Evolutionary conservation across 208 protist species (phyloP).

Genomic region (Acanthamoeba sp.): DNA sequence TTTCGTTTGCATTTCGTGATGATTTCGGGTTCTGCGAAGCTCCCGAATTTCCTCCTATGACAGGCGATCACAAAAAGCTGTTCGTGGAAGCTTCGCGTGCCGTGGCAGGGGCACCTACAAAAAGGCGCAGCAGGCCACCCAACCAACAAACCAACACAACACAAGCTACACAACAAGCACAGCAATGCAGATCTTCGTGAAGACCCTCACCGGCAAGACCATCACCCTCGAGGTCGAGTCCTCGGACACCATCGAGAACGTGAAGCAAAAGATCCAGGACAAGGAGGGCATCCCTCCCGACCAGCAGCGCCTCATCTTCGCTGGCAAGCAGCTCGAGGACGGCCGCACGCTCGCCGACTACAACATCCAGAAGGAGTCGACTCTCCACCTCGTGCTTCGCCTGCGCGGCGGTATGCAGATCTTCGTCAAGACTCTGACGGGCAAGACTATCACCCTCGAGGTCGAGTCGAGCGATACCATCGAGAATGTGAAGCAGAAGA

Average conservation of each 20-base stretch:
- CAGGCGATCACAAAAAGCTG: too few relatives aligned
- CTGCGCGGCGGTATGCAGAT: slow-evolving; percentile 93
- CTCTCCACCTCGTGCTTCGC: slow-evolving; percentile 93
- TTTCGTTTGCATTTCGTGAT: too few relatives aligned
- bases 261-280: slow-evolving; percentile 93
- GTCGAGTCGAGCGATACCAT: slow-evolving; percentile 97
- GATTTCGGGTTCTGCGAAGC: too few relatives aligned
- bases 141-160: too few relatives aligned
- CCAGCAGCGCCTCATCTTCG: slow-evolving; percentile 90
- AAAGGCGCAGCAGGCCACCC: too few relatives aligned
- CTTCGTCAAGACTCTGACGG: too few relatives aligned
- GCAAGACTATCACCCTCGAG: too few relatives aligned
- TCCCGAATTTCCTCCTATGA: too few relatives aligned
- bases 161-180: too few relatives aligned
- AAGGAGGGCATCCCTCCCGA: slow-evolving; percentile 92
- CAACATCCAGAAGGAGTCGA: slow-evolving; percentile 95
- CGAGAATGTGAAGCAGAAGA: slow-evolving; percentile 98
- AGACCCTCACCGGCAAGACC: slow-evolving; percentile 96
- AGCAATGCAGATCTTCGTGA: slow-evolving; percentile 94
- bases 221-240: slow-evolving; percentile 93
- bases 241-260: slow-evolving; percentile 92
- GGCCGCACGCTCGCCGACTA: slow-evolving; percentile 90
- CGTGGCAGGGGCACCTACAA: too few relatives aligned
- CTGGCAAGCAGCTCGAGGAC: slow-evolving; percentile 88
- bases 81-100: too few relatives aligned